Conservation (phyloP, 192 early-diverging fungal species). For the Backusella macrospora region DNA sequence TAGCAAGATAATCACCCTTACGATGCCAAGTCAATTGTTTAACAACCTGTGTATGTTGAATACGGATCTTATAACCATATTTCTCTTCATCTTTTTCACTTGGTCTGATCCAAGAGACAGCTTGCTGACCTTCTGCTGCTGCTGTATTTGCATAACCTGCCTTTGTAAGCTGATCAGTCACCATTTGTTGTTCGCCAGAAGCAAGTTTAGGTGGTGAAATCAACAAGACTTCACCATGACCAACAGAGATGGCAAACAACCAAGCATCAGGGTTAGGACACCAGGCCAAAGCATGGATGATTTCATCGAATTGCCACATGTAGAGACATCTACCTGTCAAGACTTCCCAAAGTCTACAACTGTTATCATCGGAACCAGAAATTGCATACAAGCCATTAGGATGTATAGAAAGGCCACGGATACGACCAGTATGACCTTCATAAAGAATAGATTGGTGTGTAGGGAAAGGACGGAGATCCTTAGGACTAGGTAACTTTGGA, state of each 20-base stretch:
- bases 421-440: conserved; percentile 78
- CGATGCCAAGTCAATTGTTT: conserved; percentile 92
- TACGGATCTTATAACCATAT: conserved; percentile 45
- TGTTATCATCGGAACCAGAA: conserved; percentile 90
- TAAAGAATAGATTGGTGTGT: conserved; percentile 75
- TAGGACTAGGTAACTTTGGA: conserved; percentile 93
- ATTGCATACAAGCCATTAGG: conserved; percentile 90
- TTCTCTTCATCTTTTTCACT: conserved; percentile 51
- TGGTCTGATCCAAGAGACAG: conserved; percentile 55
- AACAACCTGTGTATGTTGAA: conserved; percentile 63
- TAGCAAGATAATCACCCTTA: conserved; percentile 95
- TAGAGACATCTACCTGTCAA: conserved; percentile 84
- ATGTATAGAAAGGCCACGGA: conserved; percentile 86
- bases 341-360: conserved; percentile 91
- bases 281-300: conserved; percentile 83
- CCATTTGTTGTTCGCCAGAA: conserved; percentile 45
- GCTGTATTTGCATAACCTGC: conserved; percentile 43
- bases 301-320: conserved; percentile 71
- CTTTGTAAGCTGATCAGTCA: conserved; percentile 48
- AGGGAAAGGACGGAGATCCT: conserved; percentile 95
- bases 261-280: conserved; percentile 81
- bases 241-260: conserved; percentile 77
- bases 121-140: conserved; percentile 28
- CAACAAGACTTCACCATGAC: conserved; percentile 57
- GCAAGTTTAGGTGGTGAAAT: conserved; percentile 51